Evolutionary conservation across 2,329 filamentous ascomycete species (phyloP), one percentile per base, ranked within the genome.

Genomic region (Cordyceps tenuipes): DNA sequence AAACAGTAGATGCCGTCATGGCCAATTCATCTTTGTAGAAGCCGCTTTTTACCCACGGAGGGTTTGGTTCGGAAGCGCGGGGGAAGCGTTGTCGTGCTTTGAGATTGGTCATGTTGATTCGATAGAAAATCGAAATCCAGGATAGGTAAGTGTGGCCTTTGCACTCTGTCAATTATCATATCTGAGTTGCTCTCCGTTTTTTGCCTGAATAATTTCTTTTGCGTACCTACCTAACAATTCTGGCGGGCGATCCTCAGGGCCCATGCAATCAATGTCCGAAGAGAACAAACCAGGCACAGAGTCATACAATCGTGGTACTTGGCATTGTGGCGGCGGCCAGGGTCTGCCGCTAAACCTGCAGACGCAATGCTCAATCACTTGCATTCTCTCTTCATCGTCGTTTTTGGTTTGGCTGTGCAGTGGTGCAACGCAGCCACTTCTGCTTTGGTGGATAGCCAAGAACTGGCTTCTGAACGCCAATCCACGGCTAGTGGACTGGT

Each of bases 221-320:
- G 6, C 81, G 80, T 68, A 82, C 34, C 3, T 36, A 4, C n/a
- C n/a, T n/a, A 36, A 36, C 3, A 43, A 83, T 51, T 78, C 75
- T 15, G 74, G 75, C 59, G 74, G 70, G 59, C 73, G 74, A 57
- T 80, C 70, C 41, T 76, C 17, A 78, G 79, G 9, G 21, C 21
- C 29, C 29, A 29, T 29, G 29, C 29, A 29, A 29, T 29, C 29
- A 29, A 29, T 29, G 29, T 3, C 43, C 23, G 46, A 29, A 29
- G 51, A 43, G 17, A 6, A 50, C n/a, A n/a, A n/a, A n/a, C n/a
- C 34, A 21, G 8, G n/a, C n/a, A 50, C 34, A 46, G 43, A 23
- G 23, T 23, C 23, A 17, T 57, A 50, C 53, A 34, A 47, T 47
- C 41, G 53, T 34, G 53, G 36, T 57, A 57, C 46, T 34, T 50